Conservation (phyloP, 2,329 filamentous ascomycete genomes). For the Thermoascus crustaceus region DNA sequence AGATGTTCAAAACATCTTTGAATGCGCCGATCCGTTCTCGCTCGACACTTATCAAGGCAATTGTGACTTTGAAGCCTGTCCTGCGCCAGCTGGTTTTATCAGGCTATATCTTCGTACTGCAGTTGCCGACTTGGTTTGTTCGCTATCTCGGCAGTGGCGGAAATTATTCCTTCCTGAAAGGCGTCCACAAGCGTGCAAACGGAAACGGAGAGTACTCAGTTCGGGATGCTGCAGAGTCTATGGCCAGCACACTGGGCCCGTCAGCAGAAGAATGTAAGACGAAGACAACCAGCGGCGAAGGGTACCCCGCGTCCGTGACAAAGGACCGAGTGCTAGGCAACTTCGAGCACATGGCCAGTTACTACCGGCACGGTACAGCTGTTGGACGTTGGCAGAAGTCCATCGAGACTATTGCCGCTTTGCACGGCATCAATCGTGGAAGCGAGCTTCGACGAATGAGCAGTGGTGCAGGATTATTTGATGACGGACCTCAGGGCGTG, state of each 20-base stretch:
- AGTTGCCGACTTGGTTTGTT: constrained; percentile 40
- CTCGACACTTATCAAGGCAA: constrained; percentile 38
- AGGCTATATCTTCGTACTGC: constrained; percentile 49
- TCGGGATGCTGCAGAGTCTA: constrained; percentile 36
- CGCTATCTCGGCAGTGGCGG: constrained; percentile 40
- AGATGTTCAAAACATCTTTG: constrained; percentile 44
- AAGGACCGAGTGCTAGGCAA: constrained; percentile 34
- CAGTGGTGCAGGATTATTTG: constrained; percentile 37
- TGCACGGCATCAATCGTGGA: constrained; percentile 37
- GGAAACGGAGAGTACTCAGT: constrained; percentile 27
- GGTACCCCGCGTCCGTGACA: constrained; percentile 36
- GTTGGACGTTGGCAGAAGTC: constrained; percentile 44
- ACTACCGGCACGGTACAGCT: constrained; percentile 47
- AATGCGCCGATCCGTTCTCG: constrained; percentile 37
- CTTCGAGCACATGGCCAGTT: constrained; percentile 44
- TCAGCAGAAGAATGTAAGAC: constrained; percentile 37
- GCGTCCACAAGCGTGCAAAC: constrained; percentile 32
- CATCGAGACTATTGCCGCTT: constrained; percentile 40
- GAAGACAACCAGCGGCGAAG: constrained; percentile 19
- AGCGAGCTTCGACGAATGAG: constrained; percentile 22
- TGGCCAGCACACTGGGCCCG: constrained; percentile 47
- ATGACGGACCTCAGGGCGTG: constrained; percentile 36
- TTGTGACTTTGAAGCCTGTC: constrained; percentile 39
- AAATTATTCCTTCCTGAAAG: constrained; percentile 41
- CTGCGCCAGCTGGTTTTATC: constrained; percentile 42